Conservation (phyloP, 352 stramenopile species). For the Globisporangium camurandrum region DNA sequence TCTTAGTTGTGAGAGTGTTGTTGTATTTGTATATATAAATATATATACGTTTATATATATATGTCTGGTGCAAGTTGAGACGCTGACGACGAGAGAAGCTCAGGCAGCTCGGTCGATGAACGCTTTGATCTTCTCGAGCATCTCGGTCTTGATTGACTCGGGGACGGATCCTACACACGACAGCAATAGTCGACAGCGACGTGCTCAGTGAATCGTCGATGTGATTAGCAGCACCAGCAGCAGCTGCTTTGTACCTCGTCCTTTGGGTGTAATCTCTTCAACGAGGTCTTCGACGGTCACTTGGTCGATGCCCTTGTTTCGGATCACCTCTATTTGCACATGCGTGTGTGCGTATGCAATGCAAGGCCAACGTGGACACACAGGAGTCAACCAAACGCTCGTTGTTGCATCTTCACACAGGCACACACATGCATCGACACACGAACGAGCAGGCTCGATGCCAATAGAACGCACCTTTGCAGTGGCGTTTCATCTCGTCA, state of each 20-base stretch:
- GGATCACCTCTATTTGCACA: constrained; percentile 90
- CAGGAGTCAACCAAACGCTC: too few relatives aligned
- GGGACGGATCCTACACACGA: constrained; percentile 53
- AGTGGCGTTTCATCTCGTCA: constrained; percentile 87
- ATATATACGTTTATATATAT: not conserved
- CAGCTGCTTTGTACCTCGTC: constrained; percentile 32
- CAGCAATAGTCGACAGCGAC: too few relatives aligned
- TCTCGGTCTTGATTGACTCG: constrained; percentile 83
- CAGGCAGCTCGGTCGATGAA: constrained; percentile 73
- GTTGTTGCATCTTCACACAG: not conserved
- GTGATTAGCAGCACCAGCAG: not conserved
- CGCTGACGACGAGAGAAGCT: too few relatives aligned
- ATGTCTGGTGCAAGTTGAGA: not conserved
- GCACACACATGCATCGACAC: not conserved
- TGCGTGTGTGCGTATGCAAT: not conserved
- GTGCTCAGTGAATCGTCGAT: too few relatives aligned
- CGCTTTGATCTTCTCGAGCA: constrained; percentile 87
- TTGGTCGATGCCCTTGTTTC: constrained; percentile 90
- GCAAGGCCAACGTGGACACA: not conserved
- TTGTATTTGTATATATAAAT: not conserved
- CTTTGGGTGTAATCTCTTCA: constrained; percentile 87
- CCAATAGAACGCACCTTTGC: constrained; percentile 47
- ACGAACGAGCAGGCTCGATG: not conserved
- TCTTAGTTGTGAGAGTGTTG: too few relatives aligned
- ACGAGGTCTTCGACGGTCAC: constrained; percentile 94